Percentiles rank a stretch among this genome's conserved stretches.
Conservation (phyloP, 179 eudicot genomes). For the Pouteria campechiana region DNA sequence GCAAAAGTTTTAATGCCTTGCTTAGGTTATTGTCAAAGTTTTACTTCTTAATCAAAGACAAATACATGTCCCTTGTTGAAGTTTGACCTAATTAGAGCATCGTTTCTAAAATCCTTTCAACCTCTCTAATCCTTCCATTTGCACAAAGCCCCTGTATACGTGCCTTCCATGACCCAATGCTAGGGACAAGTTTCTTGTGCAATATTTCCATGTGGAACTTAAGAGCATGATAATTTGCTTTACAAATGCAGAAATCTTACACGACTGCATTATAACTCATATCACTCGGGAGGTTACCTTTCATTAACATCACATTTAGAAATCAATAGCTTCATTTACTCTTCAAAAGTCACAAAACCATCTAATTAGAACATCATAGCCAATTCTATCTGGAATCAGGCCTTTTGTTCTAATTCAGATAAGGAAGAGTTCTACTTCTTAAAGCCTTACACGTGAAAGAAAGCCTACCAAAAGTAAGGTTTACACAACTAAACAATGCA, state of each 20-base stretch:
- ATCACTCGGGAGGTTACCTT: slow-evolving; percentile 30
- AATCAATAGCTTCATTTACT: slow-evolving; percentile 36
- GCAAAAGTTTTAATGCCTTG: slow-evolving; percentile 52
- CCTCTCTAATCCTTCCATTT: slow-evolving; percentile 32
- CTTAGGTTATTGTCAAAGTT: slow-evolving; percentile 31
- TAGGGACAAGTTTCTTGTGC: slow-evolving; percentile 36
- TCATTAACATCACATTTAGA: slow-evolving; percentile 51
- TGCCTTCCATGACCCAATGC: slow-evolving; percentile 36
- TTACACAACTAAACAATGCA: slow-evolving; percentile 29
- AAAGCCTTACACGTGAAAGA: slow-evolving; percentile 25
- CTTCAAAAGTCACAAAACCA: slow-evolving; percentile 27
- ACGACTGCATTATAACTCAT: slow-evolving; percentile 44
- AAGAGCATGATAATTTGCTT: slow-evolving; percentile 34
- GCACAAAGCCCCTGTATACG: slow-evolving; percentile 26
- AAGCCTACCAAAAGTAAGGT: slow-evolving; percentile 32
- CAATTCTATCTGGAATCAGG: slow-evolving; percentile 23
- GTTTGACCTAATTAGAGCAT: slow-evolving; percentile 40
- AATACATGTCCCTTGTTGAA: slow-evolving; percentile 49
- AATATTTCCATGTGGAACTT: slow-evolving; percentile 61
- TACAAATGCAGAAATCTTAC: slow-evolving; percentile 23
- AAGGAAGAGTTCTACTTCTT: slow-evolving; percentile 36
- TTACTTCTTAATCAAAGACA: slow-evolving; percentile 33
- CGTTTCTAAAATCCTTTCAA: slow-evolving; percentile 37
- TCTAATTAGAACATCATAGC: slow-evolving; percentile 36
- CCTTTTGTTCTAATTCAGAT: slow-evolving; percentile 23